A percentile compares a stretch with the other conserved stretches of the same genome.
Evolutionary conservation across 805 yeast species (phyloP).

Genomic region (Candida hispaniensis): DNA sequence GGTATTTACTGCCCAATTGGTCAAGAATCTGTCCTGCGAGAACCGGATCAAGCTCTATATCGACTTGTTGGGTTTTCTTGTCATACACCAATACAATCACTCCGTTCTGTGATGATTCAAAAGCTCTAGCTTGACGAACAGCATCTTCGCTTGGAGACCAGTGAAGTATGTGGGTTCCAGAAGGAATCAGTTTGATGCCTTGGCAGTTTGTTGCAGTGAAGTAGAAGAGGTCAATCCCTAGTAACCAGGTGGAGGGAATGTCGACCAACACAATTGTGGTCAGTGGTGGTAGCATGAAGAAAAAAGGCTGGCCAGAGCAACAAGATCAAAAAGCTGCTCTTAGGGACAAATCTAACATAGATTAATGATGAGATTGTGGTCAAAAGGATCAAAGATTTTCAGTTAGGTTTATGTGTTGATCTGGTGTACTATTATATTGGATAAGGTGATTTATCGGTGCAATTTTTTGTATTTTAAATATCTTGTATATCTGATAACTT

Average conservation of each 20-base stretch:
- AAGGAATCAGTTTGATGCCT: slow-evolving; percentile 43
- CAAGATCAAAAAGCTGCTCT: too few species aligned
- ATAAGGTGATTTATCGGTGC: too few species aligned
- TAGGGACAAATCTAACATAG: too few species aligned
- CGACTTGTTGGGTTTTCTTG: slow-evolving; percentile 27
- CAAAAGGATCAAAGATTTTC: too few species aligned
- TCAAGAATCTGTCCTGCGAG: slow-evolving; percentile 28
- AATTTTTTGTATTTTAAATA: too few species aligned
- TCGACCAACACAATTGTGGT: slow-evolving; percentile 24
- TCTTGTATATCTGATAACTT: too few species aligned
- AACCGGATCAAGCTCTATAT: slow-evolving; percentile 24
- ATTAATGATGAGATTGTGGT: too few species aligned
- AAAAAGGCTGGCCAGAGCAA: too few species aligned
- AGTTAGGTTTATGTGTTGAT: too few species aligned
- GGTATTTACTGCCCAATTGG: slow-evolving; percentile 29
- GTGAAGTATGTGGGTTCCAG: slow-evolving; percentile 48
- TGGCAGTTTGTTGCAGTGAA: slow-evolving; percentile 35
- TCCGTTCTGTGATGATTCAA: slow-evolving; percentile 29
- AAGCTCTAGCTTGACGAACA: slow-evolving; percentile 33
- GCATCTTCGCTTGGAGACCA: slow-evolving; percentile 34
- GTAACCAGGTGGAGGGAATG: slow-evolving; percentile 30
- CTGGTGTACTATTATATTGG: too few species aligned
- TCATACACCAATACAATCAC: slow-evolving; percentile 34
- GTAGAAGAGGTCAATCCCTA: slow-evolving; percentile 43
- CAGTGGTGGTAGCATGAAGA: slow-evolving; percentile 18